Conservation (phyloP, 2,329 filamentous ascomycete species). For the Fusarium foetens region DNA sequence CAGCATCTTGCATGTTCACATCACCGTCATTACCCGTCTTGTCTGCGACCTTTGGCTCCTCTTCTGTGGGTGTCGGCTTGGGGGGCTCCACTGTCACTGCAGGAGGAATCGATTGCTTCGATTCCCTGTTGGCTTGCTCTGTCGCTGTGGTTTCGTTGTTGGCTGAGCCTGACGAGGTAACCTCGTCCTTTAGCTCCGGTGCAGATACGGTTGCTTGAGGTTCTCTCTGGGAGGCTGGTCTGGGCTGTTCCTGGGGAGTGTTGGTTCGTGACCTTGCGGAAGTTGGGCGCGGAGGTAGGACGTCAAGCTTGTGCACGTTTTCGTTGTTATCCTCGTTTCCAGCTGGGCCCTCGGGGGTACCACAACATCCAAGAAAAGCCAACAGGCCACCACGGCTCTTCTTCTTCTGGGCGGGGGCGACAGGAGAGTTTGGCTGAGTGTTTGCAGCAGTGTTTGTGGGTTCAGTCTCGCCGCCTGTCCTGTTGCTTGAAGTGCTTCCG, state of each 20-base stretch:
- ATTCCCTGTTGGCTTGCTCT: constrained; percentile 58
- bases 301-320: constrained; percentile 68
- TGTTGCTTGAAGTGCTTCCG: constrained; percentile 74
- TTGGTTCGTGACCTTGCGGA: constrained; percentile 65
- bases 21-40: constrained; percentile 66
- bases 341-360: constrained; percentile 68
- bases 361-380: constrained; percentile 74
- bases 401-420: constrained; percentile 61
- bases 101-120: constrained; percentile 56
- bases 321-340: constrained; percentile 63
- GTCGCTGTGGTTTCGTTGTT: constrained; percentile 58
- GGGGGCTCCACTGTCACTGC: constrained; percentile 58
- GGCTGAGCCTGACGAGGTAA: constrained; percentile 57
- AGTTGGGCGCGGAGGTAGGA: constrained; percentile 63
- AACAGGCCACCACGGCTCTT: constrained; percentile 66
- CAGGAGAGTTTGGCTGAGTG: constrained; percentile 64
- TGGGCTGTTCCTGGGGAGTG: constrained; percentile 62
- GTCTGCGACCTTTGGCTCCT: constrained; percentile 43
- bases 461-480: constrained; percentile 65
- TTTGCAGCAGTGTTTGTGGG: constrained; percentile 60
- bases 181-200: constrained; percentile 56
- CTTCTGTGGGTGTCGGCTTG: constrained; percentile 40
- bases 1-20: constrained; percentile 73
- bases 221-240: constrained; percentile 62
- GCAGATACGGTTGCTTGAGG: constrained; percentile 49